phyloP scores from a whole-genome alignment of 345 rosid genomes.

The Salix caprea region DNA sequence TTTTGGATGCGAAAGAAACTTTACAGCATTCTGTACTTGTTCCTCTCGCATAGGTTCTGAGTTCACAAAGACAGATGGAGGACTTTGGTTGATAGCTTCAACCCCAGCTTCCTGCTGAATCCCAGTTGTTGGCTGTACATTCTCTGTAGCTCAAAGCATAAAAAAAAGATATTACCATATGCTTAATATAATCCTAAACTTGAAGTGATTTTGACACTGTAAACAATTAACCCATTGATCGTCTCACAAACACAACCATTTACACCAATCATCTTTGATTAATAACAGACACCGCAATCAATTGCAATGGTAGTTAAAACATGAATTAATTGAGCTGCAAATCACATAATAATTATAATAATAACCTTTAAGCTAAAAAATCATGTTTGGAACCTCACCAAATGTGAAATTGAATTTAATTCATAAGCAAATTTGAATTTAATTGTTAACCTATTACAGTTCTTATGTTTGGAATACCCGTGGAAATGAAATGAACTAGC shows the following conservation, averaged over 20 bases:
- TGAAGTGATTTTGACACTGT: not conserved
- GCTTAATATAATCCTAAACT: not conserved
- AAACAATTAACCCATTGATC: not conserved
- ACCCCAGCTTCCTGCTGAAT: constrained; percentile 41
- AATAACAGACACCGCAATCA: not conserved
- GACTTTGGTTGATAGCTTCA: constrained; percentile 41
- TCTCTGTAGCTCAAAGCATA: constrained; percentile 36
- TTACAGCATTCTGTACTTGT: constrained; percentile 89
- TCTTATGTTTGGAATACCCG: too few species aligned
- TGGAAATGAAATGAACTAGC: too few species aligned
- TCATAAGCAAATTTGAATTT: too few species aligned
- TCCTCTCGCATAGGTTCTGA: constrained; percentile 91
- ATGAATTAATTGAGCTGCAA: not conserved
- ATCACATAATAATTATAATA: not conserved
- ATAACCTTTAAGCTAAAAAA: not conserved
- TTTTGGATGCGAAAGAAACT: constrained; percentile 91
- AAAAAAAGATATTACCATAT: not conserved
- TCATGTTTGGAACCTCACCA: too few species aligned
- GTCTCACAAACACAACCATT: not conserved
- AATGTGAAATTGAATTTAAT: too few species aligned
- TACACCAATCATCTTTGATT: not conserved
- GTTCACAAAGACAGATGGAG: constrained; percentile 73
- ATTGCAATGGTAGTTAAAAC: not conserved
- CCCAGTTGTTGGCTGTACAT: constrained; percentile 39
- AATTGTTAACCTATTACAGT: too few species aligned